These are phyloP conservation scores for Stereocaulon alpinum DNA, from an alignment of 495 filamentous ascomycete species.

Conservation along the genomic window DNA sequence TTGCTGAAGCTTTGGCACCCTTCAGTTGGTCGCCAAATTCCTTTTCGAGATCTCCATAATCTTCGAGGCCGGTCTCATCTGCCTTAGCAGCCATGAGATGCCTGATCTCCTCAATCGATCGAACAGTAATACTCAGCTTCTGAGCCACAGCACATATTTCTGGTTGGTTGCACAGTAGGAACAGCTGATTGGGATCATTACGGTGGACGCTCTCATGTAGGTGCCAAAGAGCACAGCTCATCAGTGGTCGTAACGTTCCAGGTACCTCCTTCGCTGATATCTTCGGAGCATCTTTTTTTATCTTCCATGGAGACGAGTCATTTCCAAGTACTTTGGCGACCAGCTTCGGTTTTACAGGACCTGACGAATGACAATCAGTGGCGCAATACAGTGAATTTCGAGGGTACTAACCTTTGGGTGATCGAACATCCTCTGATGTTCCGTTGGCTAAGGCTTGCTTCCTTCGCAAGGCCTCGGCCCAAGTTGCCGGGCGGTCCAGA, in stretches of 20 bases:
- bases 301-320: conserved; percentile 21
- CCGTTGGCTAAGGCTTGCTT: conserved; percentile 18
- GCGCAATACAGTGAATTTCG: background rate
- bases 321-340: conserved; percentile 14
- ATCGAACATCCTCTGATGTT: background rate
- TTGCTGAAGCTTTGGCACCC: background rate
- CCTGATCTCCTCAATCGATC: conserved; percentile 4
- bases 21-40: conserved; percentile 13
- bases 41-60: conserved; percentile 15
- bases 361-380: conserved; percentile 9
- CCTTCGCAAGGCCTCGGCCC: conserved; percentile 19
- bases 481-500: conserved; percentile 15
- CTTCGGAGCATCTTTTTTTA: conserved; percentile 18
- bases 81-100: background rate
- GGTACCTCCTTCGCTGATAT: conserved; percentile 20
- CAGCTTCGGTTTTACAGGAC: conserved; percentile 20
- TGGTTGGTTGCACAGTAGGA: conserved; percentile 16
- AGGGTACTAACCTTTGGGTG: conserved; percentile 13
- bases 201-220: conserved; percentile 21
- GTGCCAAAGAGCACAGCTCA: conserved; percentile 22
- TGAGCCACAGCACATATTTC: conserved; percentile 11
- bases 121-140: conserved; percentile 16
- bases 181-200: conserved; percentile 17
- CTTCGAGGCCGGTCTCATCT: background rate
- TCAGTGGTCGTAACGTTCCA: conserved; percentile 12